These are phyloP conservation scores for Rhodotorula babjevae DNA, from an alignment of 768 basidiomycete species.

Conservation along the genomic window DNA sequence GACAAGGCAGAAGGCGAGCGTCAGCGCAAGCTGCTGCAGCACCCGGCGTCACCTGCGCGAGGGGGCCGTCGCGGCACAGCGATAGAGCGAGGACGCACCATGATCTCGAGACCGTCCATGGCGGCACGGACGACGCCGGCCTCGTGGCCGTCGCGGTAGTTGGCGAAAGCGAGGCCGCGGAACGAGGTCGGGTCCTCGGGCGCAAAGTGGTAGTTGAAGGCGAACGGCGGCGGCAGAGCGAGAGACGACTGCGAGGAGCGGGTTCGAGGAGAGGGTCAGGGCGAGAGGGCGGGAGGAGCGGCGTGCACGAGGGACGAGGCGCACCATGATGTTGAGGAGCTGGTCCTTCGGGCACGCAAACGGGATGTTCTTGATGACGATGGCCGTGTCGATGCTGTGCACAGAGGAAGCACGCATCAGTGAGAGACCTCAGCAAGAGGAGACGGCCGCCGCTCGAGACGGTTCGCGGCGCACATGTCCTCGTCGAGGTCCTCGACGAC, in stretches of 20 bases:
- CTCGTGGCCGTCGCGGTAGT: constrained; percentile 84
- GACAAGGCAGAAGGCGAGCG: no score
- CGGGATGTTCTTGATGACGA: constrained; percentile 99
- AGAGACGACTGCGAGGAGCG: constrained; percentile 47
- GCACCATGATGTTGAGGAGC: constrained; percentile 88
- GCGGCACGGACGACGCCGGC: constrained; percentile 94
- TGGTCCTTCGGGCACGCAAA: constrained; percentile 97
- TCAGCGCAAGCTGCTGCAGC: no score
- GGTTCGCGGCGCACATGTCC: background rate
- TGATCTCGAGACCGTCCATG: constrained; percentile 90
- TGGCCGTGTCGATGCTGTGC: constrained; percentile 85
- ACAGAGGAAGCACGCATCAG: fast-evolving
- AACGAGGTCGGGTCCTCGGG: constrained; percentile 51
- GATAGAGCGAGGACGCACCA: constrained; percentile 44
- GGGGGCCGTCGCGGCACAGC: no score
- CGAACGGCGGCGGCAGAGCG: constrained; percentile 91
- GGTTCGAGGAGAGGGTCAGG: background rate
- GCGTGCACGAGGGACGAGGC: constrained; percentile 45
- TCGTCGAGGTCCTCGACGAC: background rate
- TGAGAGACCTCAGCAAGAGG: no score
- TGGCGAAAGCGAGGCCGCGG: constrained; percentile 95
- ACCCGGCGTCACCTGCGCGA: no score
- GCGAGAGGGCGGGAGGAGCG: background rate
- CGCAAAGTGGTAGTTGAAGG: constrained; percentile 86
- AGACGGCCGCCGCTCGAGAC: background rate